These are phyloP conservation scores for Candida nanaspora DNA, from an alignment of 805 yeast genomes.

Conservation along the genomic window DNA sequence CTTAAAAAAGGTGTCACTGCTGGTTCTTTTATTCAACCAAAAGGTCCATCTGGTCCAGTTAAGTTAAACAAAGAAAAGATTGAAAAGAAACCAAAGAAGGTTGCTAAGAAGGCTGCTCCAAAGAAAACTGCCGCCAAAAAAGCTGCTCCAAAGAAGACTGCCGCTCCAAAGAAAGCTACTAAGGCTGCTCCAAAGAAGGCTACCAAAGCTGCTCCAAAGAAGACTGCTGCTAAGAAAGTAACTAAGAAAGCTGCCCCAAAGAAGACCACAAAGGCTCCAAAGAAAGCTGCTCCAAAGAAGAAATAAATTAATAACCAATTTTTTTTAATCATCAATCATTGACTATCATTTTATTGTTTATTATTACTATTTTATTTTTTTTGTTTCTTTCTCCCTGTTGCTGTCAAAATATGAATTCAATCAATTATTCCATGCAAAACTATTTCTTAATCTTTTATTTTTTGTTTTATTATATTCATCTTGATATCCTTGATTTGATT, in stretches of 20 bases:
- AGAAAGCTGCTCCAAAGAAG: slow-evolving; percentile 17
- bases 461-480: no score
- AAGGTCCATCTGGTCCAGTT: slow-evolving; percentile 85
- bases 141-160: slow-evolving; percentile 16
- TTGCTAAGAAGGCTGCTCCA: slow-evolving; percentile 23
- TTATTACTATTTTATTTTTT: no score
- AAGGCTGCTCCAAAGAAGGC: slow-evolving; percentile 18
- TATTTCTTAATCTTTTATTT: no score
- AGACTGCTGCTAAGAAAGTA: slow-evolving; percentile 22
- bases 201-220: slow-evolving; percentile 21
- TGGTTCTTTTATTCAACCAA: slow-evolving; percentile 78
- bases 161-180: slow-evolving; percentile 11
- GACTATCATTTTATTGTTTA: no score
- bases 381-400: no score
- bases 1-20: slow-evolving; percentile 72
- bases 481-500: no score
- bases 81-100: slow-evolving; percentile 21
- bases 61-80: slow-evolving; percentile 46
- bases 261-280: slow-evolving; percentile 17
- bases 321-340: no score
- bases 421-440: no score
- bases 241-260: slow-evolving; percentile 20
- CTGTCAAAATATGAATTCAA: not conserved
- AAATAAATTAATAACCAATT: slow-evolving; percentile 3
- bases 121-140: slow-evolving; percentile 22